Percentiles rank a stretch among this genome's conserved stretches.
These are phyloP conservation scores for Boletus pseudopeckii DNA, from an alignment of 768 basidiomycete species.

Conservation along the genomic window DNA sequence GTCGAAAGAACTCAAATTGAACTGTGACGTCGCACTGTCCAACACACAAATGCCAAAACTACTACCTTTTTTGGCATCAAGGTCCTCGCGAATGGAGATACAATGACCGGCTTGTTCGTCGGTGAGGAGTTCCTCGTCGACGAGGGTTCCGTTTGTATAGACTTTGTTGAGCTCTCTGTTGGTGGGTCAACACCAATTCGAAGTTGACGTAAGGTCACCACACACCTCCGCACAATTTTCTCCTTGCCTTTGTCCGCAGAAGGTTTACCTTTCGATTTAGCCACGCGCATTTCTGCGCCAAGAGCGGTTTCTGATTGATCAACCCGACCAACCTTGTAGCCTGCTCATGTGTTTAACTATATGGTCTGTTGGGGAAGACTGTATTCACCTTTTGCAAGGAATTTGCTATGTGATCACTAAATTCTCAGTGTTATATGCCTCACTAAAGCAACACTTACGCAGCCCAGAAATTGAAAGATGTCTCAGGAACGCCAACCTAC, in stretches of 20 bases:
- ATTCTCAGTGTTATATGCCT: conserved; percentile 3
- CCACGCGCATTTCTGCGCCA: conserved; percentile 92
- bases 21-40: conserved; percentile 94
- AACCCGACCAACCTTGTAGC: conserved; percentile 93
- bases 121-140: conserved; percentile 82
- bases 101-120: conserved; percentile 97
- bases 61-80: conserved; percentile 36
- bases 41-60: conserved; percentile 87
- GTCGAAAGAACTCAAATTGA: conserved; percentile 83
- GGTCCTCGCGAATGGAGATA: conserved; percentile 74
- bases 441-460: conserved; percentile 49
- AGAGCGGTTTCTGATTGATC: conserved; percentile 97
- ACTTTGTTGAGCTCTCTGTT: conserved; percentile 88
- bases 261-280: conserved; percentile 52
- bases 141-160: conserved; percentile 93
- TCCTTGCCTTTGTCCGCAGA: conserved; percentile 57
- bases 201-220: background rate
- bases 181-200: background rate
- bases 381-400: conserved; percentile 57
- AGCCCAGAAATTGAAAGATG: conserved; percentile 89
- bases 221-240: conserved; percentile 82
- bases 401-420: conserved; percentile 50
- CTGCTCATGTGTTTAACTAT: conserved; percentile 32
- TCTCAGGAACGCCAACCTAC: conserved; percentile 93
- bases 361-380: too few species aligned